These are phyloP conservation scores for Yamadazyma phyllophila DNA, from an alignment of 805 yeast species.

Conservation along the genomic window DNA sequence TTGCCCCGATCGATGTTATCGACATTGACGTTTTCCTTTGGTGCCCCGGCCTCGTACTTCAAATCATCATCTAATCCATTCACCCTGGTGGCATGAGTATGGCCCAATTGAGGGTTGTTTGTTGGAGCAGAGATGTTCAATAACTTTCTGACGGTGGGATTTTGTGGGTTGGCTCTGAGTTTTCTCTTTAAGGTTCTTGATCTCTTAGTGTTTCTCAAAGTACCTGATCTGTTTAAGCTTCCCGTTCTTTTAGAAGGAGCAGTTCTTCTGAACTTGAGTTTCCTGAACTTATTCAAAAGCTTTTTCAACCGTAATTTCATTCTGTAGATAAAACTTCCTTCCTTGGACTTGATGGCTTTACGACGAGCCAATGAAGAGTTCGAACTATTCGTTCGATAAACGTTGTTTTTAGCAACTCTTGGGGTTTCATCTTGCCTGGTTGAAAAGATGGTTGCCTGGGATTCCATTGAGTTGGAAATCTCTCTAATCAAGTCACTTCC, in stretches of 20 bases:
- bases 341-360: constrained; percentile 33
- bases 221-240: constrained; percentile 5
- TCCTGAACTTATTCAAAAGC: constrained; percentile 22
- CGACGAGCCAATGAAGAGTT: constrained; percentile 22
- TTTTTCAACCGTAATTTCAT: constrained; percentile 26
- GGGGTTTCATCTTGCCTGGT: constrained; percentile 25
- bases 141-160: constrained; percentile 7
- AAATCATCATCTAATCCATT: constrained; percentile 20
- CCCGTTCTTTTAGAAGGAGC: constrained; percentile 27
- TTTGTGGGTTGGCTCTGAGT: constrained; percentile 16
- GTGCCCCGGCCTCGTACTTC: constrained; percentile 26
- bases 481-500: constrained; percentile 8
- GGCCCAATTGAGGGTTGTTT: constrained; percentile 31
- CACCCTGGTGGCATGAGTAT: constrained; percentile 15
- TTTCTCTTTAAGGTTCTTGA: constrained; percentile 17
- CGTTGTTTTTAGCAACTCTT: not conserved
- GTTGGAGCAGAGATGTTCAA: constrained; percentile 27
- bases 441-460: constrained; percentile 46
- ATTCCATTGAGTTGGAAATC: constrained; percentile 38
- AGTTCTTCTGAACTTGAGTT: constrained; percentile 18
- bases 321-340: constrained; percentile 34
- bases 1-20: not conserved
- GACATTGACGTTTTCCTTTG: constrained; percentile 16
- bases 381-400: constrained; percentile 3
- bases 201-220: constrained; percentile 2